Evolutionary conservation across 345 rosid species (phyloP).

Genomic region (Mangifera indica): DNA sequence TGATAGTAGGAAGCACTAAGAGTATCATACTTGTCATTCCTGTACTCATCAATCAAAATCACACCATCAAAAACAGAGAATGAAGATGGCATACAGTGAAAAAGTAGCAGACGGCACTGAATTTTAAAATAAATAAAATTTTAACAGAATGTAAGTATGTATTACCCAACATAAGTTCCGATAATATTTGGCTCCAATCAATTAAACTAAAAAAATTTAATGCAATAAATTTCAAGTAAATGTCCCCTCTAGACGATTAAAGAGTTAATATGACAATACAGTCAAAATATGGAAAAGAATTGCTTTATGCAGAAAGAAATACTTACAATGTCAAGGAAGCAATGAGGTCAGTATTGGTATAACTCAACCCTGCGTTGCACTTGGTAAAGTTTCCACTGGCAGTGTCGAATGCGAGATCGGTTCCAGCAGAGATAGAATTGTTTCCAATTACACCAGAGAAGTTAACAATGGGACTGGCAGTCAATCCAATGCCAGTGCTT

Average conservation of each 20-base stretch:
- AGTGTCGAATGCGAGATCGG: slow-evolving; percentile 82
- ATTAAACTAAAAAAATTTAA: neutral
- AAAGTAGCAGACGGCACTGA: neutral
- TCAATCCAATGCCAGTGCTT: slow-evolving; percentile 78
- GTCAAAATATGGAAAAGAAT: neutral
- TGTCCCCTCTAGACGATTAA: neutral
- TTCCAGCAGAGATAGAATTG: slow-evolving; percentile 58
- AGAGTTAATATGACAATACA: neutral
- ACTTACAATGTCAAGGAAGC: slow-evolving; percentile 84
- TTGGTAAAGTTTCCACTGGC: slow-evolving; percentile 73
- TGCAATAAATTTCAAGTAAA: neutral
- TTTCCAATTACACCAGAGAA: slow-evolving; percentile 90
- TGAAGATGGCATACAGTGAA: neutral
- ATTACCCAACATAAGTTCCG: too few relatives aligned
- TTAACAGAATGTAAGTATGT: too few relatives aligned
- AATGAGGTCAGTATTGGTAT: slow-evolving; percentile 65
- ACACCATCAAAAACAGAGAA: too few relatives aligned
- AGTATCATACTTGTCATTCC: slow-evolving; percentile 74
- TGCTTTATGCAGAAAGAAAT: neutral
- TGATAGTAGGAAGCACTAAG: slow-evolving; percentile 92
- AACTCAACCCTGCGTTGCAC: slow-evolving; percentile 69
- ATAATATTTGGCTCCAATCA: neutral
- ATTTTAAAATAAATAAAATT: neutral
- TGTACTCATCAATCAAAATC: too few relatives aligned
- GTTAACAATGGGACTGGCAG: slow-evolving; percentile 76